Percentiles rank a stretch among this genome's conserved stretches.
Evolutionary conservation across 2,329 filamentous ascomycete genomes (phyloP).

Genomic region (Xylaria multiplex): DNA sequence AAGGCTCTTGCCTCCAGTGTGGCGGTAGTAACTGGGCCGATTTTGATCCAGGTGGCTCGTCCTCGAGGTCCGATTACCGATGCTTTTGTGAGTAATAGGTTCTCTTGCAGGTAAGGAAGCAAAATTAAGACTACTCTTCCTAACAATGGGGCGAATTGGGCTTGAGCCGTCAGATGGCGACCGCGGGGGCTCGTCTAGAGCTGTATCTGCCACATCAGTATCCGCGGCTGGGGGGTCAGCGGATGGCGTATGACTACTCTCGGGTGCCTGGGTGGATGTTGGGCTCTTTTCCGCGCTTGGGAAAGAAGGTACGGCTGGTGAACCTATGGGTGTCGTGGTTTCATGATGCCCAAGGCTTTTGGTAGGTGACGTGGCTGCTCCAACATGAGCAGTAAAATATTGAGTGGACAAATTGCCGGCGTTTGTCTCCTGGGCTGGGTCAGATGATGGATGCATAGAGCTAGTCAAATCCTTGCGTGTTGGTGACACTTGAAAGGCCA

Average conservation of each 20-base stretch:
- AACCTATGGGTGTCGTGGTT: constrained; percentile 50
- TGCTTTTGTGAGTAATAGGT: constrained; percentile 86
- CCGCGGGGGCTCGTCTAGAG: constrained; percentile 47
- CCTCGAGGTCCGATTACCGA: constrained; percentile 76
- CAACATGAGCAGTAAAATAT: constrained; percentile 45
- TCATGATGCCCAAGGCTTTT: constrained; percentile 40
- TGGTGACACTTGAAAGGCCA: constrained; percentile 40
- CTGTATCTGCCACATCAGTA: constrained; percentile 43
- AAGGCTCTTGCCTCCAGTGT: constrained; percentile 78
- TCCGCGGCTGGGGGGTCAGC: constrained; percentile 38
- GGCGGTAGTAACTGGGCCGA: constrained; percentile 78
- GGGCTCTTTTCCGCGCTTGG: constrained; percentile 35
- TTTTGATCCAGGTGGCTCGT: constrained; percentile 80
- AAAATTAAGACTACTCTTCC: constrained; percentile 96
- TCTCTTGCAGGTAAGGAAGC: constrained; percentile 91
- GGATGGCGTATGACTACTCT: constrained; percentile 30
- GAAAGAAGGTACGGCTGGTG: constrained; percentile 38
- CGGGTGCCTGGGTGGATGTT: constrained; percentile 26
- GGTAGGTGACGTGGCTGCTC: constrained; percentile 34
- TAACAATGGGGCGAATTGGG: constrained; percentile 78
- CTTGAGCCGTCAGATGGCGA: constrained; percentile 77
- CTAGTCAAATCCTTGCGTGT: constrained; percentile 35
- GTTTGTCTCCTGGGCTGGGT: constrained; percentile 37
- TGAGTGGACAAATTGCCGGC: constrained; percentile 43
- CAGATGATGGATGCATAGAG: constrained; percentile 38